Evolutionary conservation across 495 filamentous ascomycete genomes (phyloP), one percentile per base, ranked within the genome.

Genomic region (Neurospora intermedia): DNA sequence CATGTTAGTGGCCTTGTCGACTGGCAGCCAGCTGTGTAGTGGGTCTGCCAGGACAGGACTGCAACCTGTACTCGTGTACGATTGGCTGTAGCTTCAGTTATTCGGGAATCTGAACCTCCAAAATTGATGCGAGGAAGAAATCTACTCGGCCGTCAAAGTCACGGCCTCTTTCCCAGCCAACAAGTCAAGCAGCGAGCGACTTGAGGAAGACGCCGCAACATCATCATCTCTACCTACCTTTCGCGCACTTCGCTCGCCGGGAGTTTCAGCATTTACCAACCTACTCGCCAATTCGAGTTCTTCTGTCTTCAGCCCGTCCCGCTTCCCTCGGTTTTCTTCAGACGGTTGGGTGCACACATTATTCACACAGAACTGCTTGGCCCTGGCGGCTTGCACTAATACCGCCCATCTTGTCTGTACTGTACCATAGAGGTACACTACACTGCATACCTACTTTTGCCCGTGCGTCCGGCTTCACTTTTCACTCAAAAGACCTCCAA

Each of bases 91-190:
- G 78, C 78, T 77, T 38, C 35, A 38, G 35, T 38, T 81, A 81
- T 80, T 80, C 74, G 78, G 77, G 75, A 72, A 31, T 66, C 54
- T 66, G 70, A 72, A 76, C 75, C 66, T 73, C 79, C 73, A 76
- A 79, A 81, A 79, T 79, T 80, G 76, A 76, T 78, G 77, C 78
- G 76, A 79, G 76, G 27, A 77, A 80, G 78, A 81, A 81, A 80
- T 80, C 80, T 77, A 78, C 77, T 74, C 73, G 70, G 54, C 54
- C 54, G 54, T 62, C 54, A 62, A 66, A 15, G 54, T 62, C 54
- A 62, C 23, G 54, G 54, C 54, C 54, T 16, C 54, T 31, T 66
- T 6, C 27, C 54, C 54, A 35, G 54, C 54, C 39, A 8, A 39
- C 54, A 66, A 35, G 27, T 18, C 54, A 35, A 66, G 27, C 54